A percentile compares a stretch with the other conserved stretches of the same genome.
Evolutionary conservation across 306 rosid species (phyloP).

Genomic region (Mimosa pudica): DNA sequence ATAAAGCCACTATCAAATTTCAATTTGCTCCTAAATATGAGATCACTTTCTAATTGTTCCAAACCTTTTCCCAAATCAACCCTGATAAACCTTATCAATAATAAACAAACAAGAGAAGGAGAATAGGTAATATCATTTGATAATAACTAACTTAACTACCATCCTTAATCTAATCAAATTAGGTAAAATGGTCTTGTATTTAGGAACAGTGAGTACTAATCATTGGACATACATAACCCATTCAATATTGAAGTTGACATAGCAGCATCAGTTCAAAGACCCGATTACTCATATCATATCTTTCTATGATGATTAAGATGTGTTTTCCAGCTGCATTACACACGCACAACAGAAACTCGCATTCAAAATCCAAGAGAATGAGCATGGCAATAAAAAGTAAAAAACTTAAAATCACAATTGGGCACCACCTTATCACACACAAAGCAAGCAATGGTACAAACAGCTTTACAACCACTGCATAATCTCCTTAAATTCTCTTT

Average conservation of each 20-base stretch:
- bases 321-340: not conserved
- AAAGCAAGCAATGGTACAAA: conserved; percentile 84
- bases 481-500: conserved; percentile 60
- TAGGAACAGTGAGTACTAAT: too few relatives aligned
- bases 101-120: too few relatives aligned
- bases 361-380: not conserved
- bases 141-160: too few relatives aligned
- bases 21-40: too few relatives aligned
- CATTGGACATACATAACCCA: not conserved
- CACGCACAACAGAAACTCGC: not conserved
- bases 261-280: not conserved
- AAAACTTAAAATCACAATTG: not conserved
- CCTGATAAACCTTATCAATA: too few relatives aligned
- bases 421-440: conserved; percentile 79
- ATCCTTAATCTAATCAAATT: too few relatives aligned
- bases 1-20: too few relatives aligned
- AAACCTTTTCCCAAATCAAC: too few relatives aligned
- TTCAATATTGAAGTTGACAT: not conserved
- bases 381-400: not conserved
- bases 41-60: too few relatives aligned
- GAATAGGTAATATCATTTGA: too few relatives aligned
- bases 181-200: too few relatives aligned
- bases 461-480: conserved; percentile 86
- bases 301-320: not conserved
- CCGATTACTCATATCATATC: not conserved